Evolutionary conservation across 306 rosid genomes (phyloP).

Genomic region (Echinosophora koreensis): DNA sequence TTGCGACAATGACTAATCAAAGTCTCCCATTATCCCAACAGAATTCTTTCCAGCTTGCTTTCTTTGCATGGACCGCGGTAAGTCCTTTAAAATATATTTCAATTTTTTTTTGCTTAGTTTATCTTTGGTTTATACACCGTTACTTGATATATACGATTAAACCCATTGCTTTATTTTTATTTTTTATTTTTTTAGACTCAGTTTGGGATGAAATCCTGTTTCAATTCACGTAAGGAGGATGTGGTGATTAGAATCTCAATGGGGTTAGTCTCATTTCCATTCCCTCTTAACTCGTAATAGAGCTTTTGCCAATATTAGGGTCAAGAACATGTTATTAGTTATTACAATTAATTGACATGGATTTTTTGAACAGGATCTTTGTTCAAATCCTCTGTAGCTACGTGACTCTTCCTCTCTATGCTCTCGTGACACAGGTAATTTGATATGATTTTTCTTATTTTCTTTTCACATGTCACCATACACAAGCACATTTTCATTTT

Average conservation of each 20-base stretch:
- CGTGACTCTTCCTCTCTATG: slow-evolving; percentile 79
- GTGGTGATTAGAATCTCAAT: slow-evolving; percentile 64
- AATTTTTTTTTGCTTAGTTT: not conserved
- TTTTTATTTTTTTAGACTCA: slow-evolving; percentile 53
- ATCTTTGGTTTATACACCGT: not conserved
- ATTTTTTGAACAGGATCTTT: slow-evolving; percentile 53
- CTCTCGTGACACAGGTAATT: slow-evolving; percentile 78
- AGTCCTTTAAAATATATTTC: not conserved
- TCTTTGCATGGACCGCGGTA: slow-evolving; percentile 74
- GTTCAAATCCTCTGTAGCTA: slow-evolving; percentile 77
- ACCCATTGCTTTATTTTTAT: not conserved
- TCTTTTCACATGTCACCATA: no score
- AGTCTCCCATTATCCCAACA: slow-evolving; percentile 28
- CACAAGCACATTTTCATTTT: no score
- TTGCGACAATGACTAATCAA: not conserved
- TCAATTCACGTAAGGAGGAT: slow-evolving; percentile 58
- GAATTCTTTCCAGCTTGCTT: slow-evolving; percentile 80
- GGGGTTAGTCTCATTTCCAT: slow-evolving; percentile 58
- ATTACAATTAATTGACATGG: not conserved
- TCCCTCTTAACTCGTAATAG: not conserved
- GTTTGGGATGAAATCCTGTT: slow-evolving; percentile 65
- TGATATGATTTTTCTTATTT: not conserved
- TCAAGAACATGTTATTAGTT: not conserved
- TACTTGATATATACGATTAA: not conserved
- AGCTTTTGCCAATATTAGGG: not conserved